phyloP scores from a whole-genome alignment of 805 yeast genomes.

The Starmerella sp. region DNA sequence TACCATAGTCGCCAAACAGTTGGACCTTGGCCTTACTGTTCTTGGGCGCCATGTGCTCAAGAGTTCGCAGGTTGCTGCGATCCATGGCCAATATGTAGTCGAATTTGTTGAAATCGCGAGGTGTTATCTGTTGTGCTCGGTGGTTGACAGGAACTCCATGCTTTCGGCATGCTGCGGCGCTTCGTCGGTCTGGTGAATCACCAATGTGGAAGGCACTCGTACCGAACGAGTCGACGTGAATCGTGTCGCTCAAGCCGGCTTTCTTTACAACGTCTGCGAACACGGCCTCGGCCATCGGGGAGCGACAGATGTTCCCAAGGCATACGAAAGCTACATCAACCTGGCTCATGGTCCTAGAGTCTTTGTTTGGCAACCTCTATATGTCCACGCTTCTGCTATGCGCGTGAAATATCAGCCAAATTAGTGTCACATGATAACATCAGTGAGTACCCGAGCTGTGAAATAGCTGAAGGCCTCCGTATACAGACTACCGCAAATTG shows the following conservation, averaged over 20 bases:
- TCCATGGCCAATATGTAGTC: constrained; percentile 54
- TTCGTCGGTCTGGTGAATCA: constrained; percentile 67
- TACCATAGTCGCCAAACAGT: constrained; percentile 75
- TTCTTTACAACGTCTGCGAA: constrained; percentile 54
- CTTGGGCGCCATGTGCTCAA: constrained; percentile 39
- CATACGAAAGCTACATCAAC: constrained; percentile 75
- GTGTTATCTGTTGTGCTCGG: constrained; percentile 62
- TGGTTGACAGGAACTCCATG: constrained; percentile 71
- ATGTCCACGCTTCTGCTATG: too few species aligned
- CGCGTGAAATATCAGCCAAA: too few species aligned
- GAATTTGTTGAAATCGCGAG: constrained; percentile 49
- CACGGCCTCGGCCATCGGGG: constrained; percentile 97
- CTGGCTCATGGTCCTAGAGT: background rate
- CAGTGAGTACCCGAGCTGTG: too few species aligned
- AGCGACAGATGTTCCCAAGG: constrained; percentile 88
- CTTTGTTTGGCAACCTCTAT: too few species aligned
- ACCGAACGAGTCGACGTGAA: constrained; percentile 70
- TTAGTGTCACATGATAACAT: too few species aligned
- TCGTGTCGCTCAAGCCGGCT: constrained; percentile 35
- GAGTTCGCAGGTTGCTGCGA: constrained; percentile 31
- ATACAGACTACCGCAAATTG: too few species aligned
- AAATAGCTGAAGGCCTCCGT: too few species aligned
- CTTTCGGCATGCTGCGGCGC: constrained; percentile 52
- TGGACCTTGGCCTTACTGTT: constrained; percentile 39
- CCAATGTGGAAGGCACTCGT: constrained; percentile 80